Evolutionary conservation across 2,329 filamentous ascomycete genomes (phyloP), one percentile per base, ranked within the genome.

Genomic region (Ophiocordyceps camponoti-rufipedis): DNA sequence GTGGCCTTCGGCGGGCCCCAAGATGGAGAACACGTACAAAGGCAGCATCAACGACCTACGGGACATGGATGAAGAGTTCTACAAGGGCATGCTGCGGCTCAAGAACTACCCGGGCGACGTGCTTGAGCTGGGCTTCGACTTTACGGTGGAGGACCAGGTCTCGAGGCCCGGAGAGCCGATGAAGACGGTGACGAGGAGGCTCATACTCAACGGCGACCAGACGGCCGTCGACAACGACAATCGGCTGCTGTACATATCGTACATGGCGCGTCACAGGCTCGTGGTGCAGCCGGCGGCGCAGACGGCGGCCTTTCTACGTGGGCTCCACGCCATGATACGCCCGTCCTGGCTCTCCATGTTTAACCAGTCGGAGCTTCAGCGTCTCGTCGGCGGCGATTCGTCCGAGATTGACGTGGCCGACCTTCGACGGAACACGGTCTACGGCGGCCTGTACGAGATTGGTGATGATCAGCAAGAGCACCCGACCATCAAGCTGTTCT

Each of bases 341-440:
- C 88, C 89, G 0, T 77, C 78, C 4, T 98, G 91, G 91, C 73
- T 98, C 5, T 87, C 82, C 55, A 96, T 98, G 91, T 98, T 98
- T 69, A 98, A 98, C 61, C 89, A 95, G 60, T 78, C 78, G 3
- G 91, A 98, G 60, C 73, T 98, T 5, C 91, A 96, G 63, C 91
- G 85, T 1, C 78, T 98, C 6, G 83, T 98, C 14, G 85, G 87
- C 45, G 91, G 91, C 41, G 87, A 94, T 54, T 81, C 79, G 28
- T 80, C 80, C 10, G 80, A 85, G 49, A 93, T 98, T 48, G 82
- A 95, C 55, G 73, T 98, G 33, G 77, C 82, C 28, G 91, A 98
- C 59, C 71, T 96, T 39, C 78, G 88, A 23, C 70, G 70, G 45
- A 84, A 96, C 62, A 96, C 91, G 0, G 63, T 76, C 2, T 98